A percentile compares a stretch with the other conserved stretches of the same genome.
These are phyloP conservation scores for Pseudocercospora vitis DNA, from an alignment of 2,329 filamentous ascomycete species.

Conservation along the genomic window DNA sequence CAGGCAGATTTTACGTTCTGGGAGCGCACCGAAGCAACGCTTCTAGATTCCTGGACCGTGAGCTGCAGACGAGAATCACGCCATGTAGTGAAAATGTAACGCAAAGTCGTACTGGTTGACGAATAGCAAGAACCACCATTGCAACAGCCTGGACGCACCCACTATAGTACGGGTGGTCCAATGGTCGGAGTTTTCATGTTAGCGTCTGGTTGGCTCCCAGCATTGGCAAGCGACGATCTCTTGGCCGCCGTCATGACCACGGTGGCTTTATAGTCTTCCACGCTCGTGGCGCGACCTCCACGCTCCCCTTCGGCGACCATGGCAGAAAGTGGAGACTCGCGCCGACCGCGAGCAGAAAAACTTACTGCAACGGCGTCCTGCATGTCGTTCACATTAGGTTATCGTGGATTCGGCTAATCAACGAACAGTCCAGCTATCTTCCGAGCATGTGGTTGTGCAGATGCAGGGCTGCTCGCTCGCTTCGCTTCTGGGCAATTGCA, in stretches of 20 bases:
- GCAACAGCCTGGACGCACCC: too few relatives aligned
- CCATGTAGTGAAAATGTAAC: too few relatives aligned
- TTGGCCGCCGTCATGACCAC: background rate
- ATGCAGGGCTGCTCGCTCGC: background rate
- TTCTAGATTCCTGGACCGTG: too few relatives aligned
- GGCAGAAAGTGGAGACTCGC: constrained; percentile 10
- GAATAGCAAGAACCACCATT: too few relatives aligned
- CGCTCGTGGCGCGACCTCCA: background rate
- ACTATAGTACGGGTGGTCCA: too few relatives aligned
- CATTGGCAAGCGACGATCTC: too few relatives aligned
- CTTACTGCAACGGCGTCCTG: constrained; percentile 2
- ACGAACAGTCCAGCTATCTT: background rate
- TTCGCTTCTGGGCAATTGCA: background rate
- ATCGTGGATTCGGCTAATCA: constrained; percentile 17
- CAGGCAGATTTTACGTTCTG: too few relatives aligned
- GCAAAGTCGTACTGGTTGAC: too few relatives aligned
- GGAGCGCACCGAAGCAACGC: too few relatives aligned
- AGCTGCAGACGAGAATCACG: too few relatives aligned
- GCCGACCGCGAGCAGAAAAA: background rate
- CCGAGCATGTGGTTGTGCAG: background rate
- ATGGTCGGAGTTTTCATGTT: too few relatives aligned
- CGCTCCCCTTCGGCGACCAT: background rate
- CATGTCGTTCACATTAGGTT: constrained; percentile 12
- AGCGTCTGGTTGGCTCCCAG: too few relatives aligned
- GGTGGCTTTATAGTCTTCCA: background rate